These are phyloP conservation scores for Bipolaris oryzae DNA, from an alignment of 2,329 filamentous ascomycete genomes.

Conservation along the genomic window DNA sequence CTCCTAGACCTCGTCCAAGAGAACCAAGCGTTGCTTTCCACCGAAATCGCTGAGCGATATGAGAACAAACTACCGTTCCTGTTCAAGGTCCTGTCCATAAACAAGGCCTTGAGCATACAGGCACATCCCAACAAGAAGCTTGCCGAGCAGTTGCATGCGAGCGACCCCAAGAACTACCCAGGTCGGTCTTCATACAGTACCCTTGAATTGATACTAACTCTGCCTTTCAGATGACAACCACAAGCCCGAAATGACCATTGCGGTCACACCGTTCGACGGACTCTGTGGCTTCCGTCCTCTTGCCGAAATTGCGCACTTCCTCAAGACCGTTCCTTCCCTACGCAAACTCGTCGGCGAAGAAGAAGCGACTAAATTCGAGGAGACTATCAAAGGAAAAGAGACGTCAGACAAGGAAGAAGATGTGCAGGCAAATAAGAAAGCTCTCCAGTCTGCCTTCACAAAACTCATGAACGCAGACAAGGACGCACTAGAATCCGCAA, in stretches of 20 bases:
- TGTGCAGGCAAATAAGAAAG: slow-evolving; percentile 71
- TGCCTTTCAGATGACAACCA: slow-evolving; percentile 81
- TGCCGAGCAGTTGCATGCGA: slow-evolving; percentile 83
- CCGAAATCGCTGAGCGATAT: slow-evolving; percentile 74
- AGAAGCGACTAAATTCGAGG: slow-evolving; percentile 53
- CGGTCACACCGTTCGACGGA: slow-evolving; percentile 93
- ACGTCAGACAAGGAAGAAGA: slow-evolving; percentile 54
- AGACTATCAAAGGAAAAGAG: slow-evolving; percentile 59
- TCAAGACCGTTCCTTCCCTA: slow-evolving; percentile 65
- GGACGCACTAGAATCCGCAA: slow-evolving; percentile 67
- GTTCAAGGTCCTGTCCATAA: slow-evolving; percentile 96
- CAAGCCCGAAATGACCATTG: slow-evolving; percentile 99
- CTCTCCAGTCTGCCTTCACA: slow-evolving; percentile 75
- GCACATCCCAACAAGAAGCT: slow-evolving; percentile 96
- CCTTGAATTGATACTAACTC: background rate
- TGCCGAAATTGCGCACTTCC: slow-evolving; percentile 83
- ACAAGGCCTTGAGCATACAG: slow-evolving; percentile 95
- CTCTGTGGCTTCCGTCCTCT: slow-evolving; percentile 94
- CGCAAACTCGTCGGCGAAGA: slow-evolving; percentile 56
- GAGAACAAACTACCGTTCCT: slow-evolving; percentile 87
- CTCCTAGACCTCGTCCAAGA: slow-evolving; percentile 87
- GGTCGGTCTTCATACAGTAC: slow-evolving; percentile 19
- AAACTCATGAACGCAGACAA: slow-evolving; percentile 79
- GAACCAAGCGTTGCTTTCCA: slow-evolving; percentile 81
- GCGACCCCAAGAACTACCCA: slow-evolving; percentile 91